These are phyloP conservation scores for Naematelia aurantialba DNA, from an alignment of 768 basidiomycete genomes.

Conservation along the genomic window DNA sequence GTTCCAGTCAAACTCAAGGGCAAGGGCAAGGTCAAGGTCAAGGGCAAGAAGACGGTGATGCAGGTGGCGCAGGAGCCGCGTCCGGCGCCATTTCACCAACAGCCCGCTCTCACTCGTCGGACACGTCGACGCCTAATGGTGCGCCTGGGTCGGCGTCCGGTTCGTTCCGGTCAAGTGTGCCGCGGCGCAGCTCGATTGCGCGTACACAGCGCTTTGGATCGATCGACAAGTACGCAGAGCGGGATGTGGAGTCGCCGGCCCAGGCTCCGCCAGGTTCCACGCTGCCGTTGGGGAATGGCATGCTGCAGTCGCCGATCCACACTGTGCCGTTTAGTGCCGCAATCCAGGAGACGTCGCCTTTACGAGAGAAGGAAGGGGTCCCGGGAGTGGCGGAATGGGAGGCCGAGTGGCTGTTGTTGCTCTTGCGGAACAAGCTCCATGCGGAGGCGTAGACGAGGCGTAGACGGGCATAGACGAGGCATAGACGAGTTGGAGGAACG, in stretches of 20 bases:
- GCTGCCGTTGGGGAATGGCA: no score
- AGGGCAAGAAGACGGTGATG: background rate
- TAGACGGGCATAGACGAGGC: background rate
- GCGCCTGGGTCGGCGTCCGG: no score
- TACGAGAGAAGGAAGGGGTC: background rate
- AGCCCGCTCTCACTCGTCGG: no score
- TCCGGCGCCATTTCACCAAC: no score
- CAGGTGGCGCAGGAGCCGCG: no score
- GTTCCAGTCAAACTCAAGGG: background rate
- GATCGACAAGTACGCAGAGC: background rate
- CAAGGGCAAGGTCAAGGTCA: background rate
- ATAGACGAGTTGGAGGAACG: no score
- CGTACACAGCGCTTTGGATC: conserved; percentile 13
- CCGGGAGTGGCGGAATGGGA: conserved; percentile 38
- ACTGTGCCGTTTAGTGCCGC: background rate
- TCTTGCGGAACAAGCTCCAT: conserved; percentile 35
- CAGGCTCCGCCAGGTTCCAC: no score
- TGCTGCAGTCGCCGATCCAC: background rate
- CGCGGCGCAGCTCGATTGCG: conserved; percentile 5
- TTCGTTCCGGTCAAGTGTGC: background rate
- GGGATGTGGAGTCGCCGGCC: no score
- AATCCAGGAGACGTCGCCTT: background rate
- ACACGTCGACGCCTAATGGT: background rate
- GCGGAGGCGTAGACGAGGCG: conserved; percentile 23
- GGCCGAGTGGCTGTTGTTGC: conserved; percentile 41